Percentiles rank a stretch among this genome's conserved stretches.
Conservation (phyloP, 2,329 filamentous ascomycete genomes). For the Sarocladiaceae sp. region DNA sequence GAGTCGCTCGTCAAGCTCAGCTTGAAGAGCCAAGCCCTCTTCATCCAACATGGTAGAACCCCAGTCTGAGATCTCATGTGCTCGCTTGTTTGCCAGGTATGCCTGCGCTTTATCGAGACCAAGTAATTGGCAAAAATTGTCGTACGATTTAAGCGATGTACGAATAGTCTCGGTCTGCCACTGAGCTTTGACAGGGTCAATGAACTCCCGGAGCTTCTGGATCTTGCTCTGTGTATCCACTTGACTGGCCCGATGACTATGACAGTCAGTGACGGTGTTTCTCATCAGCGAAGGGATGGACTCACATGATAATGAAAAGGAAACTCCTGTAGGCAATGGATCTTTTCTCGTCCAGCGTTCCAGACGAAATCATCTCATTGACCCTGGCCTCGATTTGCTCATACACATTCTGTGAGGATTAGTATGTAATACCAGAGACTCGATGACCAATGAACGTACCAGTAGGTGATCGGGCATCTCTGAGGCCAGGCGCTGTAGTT, state of each 20-base stretch:
- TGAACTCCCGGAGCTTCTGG: constrained; percentile 68
- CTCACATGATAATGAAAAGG: constrained; percentile 84
- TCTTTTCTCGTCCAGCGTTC: constrained; percentile 74
- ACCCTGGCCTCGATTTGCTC: constrained; percentile 81
- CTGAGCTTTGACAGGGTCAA: constrained; percentile 74
- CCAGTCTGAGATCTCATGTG: constrained; percentile 80
- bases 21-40: constrained; percentile 75
- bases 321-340: constrained; percentile 85
- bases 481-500: constrained; percentile 82
- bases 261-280: background rate
- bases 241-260: constrained; percentile 72
- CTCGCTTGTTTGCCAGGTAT: constrained; percentile 70
- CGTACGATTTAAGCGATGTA: constrained; percentile 66
- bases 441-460: constrained; percentile 36
- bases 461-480: constrained; percentile 90
- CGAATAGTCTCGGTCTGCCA: constrained; percentile 74
- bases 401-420: constrained; percentile 63
- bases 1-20: constrained; percentile 70
- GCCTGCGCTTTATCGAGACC: constrained; percentile 75
- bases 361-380: constrained; percentile 70
- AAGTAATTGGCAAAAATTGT: constrained; percentile 74
- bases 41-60: constrained; percentile 69
- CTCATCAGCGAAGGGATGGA: no score
- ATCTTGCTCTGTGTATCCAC: constrained; percentile 70
- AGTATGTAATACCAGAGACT: constrained; percentile 11